Conservation (phyloP, 2,329 filamentous ascomycete genomes). For the Ophiostoma fasciatum region DNA sequence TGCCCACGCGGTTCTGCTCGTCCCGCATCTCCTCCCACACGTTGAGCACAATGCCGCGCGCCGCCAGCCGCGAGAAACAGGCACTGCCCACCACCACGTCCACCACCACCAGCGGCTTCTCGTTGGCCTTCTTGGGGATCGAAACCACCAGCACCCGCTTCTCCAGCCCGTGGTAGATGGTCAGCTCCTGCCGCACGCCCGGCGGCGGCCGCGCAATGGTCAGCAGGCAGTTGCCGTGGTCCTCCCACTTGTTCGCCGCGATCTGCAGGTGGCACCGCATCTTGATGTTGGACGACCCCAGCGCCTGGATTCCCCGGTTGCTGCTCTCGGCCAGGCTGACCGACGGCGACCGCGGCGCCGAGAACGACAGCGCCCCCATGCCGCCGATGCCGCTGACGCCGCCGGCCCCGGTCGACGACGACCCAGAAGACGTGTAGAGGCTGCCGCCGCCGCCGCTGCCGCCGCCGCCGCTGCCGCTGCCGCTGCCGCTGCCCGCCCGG, state of each 20-base stretch:
- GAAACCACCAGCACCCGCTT: slow-evolving; percentile 73
- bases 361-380: slow-evolving; percentile 13
- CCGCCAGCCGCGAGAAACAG: slow-evolving; percentile 71
- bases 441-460: slow-evolving; percentile 36
- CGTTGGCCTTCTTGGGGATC: slow-evolving; percentile 46
- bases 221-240: slow-evolving; percentile 72
- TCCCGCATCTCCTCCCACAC: slow-evolving; percentile 69
- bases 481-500: slow-evolving; percentile 35
- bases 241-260: slow-evolving; percentile 68
- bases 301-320: slow-evolving; percentile 33
- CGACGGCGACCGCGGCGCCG: slow-evolving; percentile 41
- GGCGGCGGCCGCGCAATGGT: slow-evolving; percentile 65
- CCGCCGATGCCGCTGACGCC: too few species aligned
- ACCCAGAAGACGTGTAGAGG: slow-evolving; percentile 40
- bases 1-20: slow-evolving; percentile 39
- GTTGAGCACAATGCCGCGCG: slow-evolving; percentile 75
- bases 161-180: slow-evolving; percentile 52
- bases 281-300: slow-evolving; percentile 66
- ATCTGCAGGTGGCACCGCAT: slow-evolving; percentile 76
- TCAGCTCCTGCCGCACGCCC: slow-evolving; percentile 42
- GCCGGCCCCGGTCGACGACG: slow-evolving; percentile 31
- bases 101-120: slow-evolving; percentile 48
- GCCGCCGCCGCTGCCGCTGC: slow-evolving; percentile 14
- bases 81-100: slow-evolving; percentile 76
- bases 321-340: slow-evolving; percentile 37